These are phyloP conservation scores for Diutina scorzettiae DNA, from an alignment of 1,139 yeast genomes.

Conservation along the genomic window DNA sequence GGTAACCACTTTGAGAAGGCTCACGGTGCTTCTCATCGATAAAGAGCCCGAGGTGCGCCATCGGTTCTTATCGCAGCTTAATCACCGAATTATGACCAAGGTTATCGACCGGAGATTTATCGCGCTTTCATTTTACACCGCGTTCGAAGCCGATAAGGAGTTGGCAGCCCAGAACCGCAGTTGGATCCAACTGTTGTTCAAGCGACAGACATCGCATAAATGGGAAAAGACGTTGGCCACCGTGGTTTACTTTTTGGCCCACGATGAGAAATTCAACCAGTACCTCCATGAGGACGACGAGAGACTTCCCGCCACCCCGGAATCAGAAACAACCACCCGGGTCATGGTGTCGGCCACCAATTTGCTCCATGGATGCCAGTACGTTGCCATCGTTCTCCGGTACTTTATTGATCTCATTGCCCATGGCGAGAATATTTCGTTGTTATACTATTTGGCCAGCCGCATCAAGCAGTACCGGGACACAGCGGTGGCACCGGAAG, in stretches of 20 bases:
- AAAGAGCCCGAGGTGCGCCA: constrained; percentile 40
- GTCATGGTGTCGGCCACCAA: background rate
- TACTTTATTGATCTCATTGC: constrained; percentile 54
- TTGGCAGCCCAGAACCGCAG: constrained; percentile 42
- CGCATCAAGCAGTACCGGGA: constrained; percentile 74
- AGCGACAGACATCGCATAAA: background rate
- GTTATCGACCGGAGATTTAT: constrained; percentile 53
- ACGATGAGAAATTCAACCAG: constrained; percentile 55
- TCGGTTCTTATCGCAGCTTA: constrained; percentile 38
- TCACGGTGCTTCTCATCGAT: constrained; percentile 59
- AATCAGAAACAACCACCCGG: too few species aligned
- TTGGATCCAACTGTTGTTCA: constrained; percentile 46
- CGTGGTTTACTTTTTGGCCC: constrained; percentile 59
- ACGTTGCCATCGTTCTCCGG: constrained; percentile 45
- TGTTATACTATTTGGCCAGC: constrained; percentile 66
- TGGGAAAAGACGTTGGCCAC: constrained; percentile 54
- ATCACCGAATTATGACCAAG: constrained; percentile 39
- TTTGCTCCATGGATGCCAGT: constrained; percentile 30
- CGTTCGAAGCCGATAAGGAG: constrained; percentile 54
- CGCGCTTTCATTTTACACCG: constrained; percentile 59
- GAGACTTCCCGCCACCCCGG: constrained; percentile 8
- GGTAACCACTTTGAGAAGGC: constrained; percentile 37
- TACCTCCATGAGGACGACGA: constrained; percentile 17
- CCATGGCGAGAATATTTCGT: constrained; percentile 54
- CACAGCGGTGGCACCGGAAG: constrained; percentile 25